These are phyloP conservation scores for Ophiostoma triangulosporum DNA, from an alignment of 2,329 filamentous ascomycete species.

Conservation along the genomic window DNA sequence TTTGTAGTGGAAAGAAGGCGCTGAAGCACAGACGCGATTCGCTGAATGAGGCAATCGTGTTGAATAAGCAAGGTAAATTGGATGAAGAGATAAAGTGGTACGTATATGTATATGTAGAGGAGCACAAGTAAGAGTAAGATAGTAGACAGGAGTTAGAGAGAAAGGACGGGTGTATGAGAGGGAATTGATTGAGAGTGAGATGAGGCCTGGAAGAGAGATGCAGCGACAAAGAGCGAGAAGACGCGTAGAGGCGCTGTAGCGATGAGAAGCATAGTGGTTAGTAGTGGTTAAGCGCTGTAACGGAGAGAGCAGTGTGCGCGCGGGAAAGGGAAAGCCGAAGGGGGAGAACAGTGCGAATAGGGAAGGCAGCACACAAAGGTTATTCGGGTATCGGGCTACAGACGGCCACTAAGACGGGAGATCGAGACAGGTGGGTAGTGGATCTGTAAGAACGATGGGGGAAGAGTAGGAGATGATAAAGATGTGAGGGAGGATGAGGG, in stretches of 20 bases:
- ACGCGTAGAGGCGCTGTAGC: too few species aligned
- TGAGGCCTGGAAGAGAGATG: neutral
- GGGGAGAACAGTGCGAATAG: neutral
- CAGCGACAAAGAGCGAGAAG: neutral
- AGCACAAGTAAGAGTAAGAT: neutral
- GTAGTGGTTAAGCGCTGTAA: too few species aligned
- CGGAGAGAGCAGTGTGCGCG: neutral
- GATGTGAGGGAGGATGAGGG: neutral
- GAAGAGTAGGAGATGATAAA: neutral
- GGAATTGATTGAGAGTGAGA: neutral
- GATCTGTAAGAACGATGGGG: neutral
- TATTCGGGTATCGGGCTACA: constrained; percentile 2
- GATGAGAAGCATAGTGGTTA: neutral
- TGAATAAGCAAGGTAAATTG: neutral
- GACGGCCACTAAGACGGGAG: constrained; percentile 8
- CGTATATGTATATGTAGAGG: neutral
- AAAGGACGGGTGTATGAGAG: neutral
- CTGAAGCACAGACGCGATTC: neutral
- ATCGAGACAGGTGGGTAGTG: neutral
- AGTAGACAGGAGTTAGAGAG: neutral
- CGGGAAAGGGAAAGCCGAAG: neutral
- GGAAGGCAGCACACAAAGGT: neutral
- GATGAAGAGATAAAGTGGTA: neutral
- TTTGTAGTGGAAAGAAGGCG: neutral
- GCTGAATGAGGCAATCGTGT: too few species aligned